Conservation (phyloP, 352 stramenopile genomes). For the Aphanomyces astaci region DNA sequence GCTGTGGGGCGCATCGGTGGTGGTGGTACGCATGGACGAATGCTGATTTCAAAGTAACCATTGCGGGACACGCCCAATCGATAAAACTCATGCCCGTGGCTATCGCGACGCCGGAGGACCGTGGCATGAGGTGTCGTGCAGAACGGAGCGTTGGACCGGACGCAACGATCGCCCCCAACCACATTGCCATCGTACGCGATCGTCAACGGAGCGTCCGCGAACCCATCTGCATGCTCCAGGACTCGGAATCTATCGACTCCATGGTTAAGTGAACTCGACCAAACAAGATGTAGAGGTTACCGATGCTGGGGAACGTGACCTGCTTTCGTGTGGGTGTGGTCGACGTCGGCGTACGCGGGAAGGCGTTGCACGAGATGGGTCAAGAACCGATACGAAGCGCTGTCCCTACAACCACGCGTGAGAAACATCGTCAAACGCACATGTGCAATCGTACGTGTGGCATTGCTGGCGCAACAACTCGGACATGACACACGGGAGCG, state of each 20-base stretch:
- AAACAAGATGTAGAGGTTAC: neutral
- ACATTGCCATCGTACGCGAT: neutral
- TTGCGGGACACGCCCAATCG: constrained; percentile 42
- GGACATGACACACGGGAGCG: neutral
- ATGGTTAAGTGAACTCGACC: neutral
- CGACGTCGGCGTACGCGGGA: neutral
- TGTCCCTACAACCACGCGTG: neutral
- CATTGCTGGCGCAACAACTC: neutral
- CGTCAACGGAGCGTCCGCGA: neutral
- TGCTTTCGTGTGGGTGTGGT: neutral
- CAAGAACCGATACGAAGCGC: constrained; percentile 1
- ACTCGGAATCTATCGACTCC: neutral
- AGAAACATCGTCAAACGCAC: neutral
- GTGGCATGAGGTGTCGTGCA: constrained; percentile 3
- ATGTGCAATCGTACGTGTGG: neutral
- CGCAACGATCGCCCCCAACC: constrained; percentile 36
- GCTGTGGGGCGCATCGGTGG: too few species aligned
- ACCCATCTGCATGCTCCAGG: neutral
- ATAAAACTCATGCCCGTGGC: neutral
- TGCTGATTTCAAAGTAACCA: constrained; percentile 69
- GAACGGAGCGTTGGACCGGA: constrained; percentile 61
- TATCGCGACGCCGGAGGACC: neutral
- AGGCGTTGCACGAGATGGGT: neutral
- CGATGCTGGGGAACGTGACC: neutral
- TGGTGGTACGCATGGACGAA: constrained; percentile 21